Base-by-base conservation (phyloP, 352 stramenopile genomes). In the Peronospora farinosa region DNA sequence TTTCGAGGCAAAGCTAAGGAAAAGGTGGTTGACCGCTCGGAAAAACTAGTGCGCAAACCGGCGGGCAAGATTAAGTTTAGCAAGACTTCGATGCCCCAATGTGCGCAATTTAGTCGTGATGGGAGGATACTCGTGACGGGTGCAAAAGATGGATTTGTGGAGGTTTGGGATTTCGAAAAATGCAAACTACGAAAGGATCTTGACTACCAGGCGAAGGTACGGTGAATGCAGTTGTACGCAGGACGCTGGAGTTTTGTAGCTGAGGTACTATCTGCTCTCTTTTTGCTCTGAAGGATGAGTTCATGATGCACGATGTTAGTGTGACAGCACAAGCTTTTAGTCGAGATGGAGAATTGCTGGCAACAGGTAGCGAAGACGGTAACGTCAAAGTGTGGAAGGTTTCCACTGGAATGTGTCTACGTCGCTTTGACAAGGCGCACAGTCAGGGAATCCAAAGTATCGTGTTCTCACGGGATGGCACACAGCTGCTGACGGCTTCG, bases 81-180 rank as follows among this genome's bases (percentile, higher is more conserved):
- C 41, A 83, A 91, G 46, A 75, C 78, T 23, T 95, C 78, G 12
- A 74, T 72, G 47, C 80, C 87, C 4, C 83, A 96, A 53, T 88
- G 70, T 32, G 80, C 76, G 7, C 68, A 81, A 38, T 98, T 98
- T 63, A 88, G 84, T 67, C 69, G 76, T 0, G 86, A 97, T 53
- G 88, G 86, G 19, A 69, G 69, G 15, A 88, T 91, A 63, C 71
- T 98, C 3, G 81, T 97, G 7, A 97, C 88, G 3, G 92, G 90
- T n/a, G 86, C 86, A 0, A 96, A 95, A 38, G 94, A 98, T 63
- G 92, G 92, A 5, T 95, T 98, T 53, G 80, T 98, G 28, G 94
- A 98, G 62, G 78, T 96, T 33, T 98, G 90, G 90, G 86, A 97
- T 66, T 69, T 78, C 51, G 85, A 96, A 37, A 95, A 92, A 40